phyloP scores from a whole-genome alignment of 2,329 filamentous ascomycete species.

The Penicillium sclerotiorum region DNA sequence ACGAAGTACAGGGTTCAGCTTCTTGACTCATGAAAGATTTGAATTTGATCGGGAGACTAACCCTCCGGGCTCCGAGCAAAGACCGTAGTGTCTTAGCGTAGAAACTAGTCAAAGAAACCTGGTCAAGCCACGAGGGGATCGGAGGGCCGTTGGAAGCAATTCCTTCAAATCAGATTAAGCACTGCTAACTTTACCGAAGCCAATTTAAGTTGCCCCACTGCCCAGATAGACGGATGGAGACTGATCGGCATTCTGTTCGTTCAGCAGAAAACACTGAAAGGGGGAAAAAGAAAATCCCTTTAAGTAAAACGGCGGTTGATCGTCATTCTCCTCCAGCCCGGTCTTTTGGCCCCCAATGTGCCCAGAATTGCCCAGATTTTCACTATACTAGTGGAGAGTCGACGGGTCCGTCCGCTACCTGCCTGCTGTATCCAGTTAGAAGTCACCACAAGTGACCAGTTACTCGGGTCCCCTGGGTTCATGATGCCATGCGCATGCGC shows the following conservation, averaged over 20 bases:
- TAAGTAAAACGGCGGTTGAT: no score
- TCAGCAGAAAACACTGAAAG: neutral
- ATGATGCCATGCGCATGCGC: no score
- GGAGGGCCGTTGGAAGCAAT: constrained; percentile 3
- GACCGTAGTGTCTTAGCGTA: no score
- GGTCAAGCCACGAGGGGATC: neutral
- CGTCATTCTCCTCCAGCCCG: no score
- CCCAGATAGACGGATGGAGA: neutral
- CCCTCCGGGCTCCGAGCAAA: no score
- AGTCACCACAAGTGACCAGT: neutral
- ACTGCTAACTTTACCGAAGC: neutral
- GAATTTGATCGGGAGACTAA: no score
- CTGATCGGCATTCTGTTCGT: neutral
- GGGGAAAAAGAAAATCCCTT: no score
- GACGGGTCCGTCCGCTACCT: neutral
- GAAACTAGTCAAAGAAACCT: neutral
- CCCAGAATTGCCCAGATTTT: neutral
- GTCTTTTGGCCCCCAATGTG: no score
- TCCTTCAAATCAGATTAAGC: constrained; percentile 13
- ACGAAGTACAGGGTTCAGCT: no score
- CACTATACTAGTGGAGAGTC: neutral
- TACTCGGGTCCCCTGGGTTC: no score
- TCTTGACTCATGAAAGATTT: no score
- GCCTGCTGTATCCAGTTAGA: neutral
- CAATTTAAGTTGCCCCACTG: constrained; percentile 3